Percentiles rank a stretch among this genome's conserved stretches.
Conservation (phyloP, 495 filamentous ascomycete species). For the Penicillium salamii region DNA sequence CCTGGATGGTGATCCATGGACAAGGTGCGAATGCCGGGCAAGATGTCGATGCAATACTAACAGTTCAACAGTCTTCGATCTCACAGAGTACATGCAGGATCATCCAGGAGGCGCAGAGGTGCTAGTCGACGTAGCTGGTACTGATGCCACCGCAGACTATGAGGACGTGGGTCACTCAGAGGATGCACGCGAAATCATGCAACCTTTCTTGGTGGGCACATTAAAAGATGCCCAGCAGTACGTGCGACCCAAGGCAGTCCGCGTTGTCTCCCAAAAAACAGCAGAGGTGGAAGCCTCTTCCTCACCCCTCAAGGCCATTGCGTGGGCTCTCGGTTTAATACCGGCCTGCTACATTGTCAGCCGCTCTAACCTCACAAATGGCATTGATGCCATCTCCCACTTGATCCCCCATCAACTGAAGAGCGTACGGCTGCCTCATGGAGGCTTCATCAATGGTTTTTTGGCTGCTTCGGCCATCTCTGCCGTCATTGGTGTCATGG, state of each 20-base stretch:
- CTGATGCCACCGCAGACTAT: constrained; percentile 49
- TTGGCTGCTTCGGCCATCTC: constrained; percentile 28
- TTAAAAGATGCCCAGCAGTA: constrained; percentile 30
- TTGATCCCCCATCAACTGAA: constrained; percentile 16
- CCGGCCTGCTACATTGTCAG: constrained; percentile 16
- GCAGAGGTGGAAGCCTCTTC: constrained; percentile 8
- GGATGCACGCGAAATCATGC: constrained; percentile 37
- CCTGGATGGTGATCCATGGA: constrained; percentile 52
- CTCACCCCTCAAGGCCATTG: constrained; percentile 6
- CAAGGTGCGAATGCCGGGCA: constrained; percentile 34
- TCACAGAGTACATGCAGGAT: constrained; percentile 48
- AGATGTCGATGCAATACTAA: background rate
- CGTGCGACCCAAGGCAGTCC: constrained; percentile 23
- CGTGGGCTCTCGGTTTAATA: constrained; percentile 14
- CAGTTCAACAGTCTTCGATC: constrained; percentile 44
- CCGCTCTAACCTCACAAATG: constrained; percentile 1
- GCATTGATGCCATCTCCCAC: constrained; percentile 6
- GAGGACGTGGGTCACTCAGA: constrained; percentile 54
- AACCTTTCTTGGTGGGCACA: constrained; percentile 29
- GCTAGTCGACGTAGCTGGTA: constrained; percentile 48
- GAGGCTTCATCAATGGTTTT: constrained; percentile 36
- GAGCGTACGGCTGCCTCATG: constrained; percentile 14
- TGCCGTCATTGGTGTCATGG: constrained; percentile 19
- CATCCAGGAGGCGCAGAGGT: constrained; percentile 54
- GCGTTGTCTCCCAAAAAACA: constrained; percentile 22